Percentiles rank a stretch among this genome's conserved stretches.
Conservation (phyloP, 352 stramenopile species). For the Phytopythium cucurbitacearum region DNA sequence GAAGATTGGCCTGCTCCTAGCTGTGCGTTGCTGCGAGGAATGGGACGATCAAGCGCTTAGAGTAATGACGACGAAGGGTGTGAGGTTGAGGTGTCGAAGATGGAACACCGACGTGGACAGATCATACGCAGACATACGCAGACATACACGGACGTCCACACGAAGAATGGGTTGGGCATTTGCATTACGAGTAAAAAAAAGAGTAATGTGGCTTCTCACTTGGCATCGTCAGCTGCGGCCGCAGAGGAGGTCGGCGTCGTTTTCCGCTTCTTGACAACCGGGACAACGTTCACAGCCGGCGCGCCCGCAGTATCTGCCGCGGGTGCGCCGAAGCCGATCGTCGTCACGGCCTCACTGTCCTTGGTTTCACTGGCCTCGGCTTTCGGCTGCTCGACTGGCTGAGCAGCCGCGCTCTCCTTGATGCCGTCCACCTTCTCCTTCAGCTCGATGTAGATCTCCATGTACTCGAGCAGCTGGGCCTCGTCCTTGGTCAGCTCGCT, state of each 20-base stretch:
- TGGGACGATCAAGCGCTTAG: too few species aligned
- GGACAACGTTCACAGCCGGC: slow-evolving; percentile 57
- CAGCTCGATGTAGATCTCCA: slow-evolving; percentile 84
- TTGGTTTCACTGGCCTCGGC: slow-evolving; percentile 1
- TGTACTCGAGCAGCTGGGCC: slow-evolving; percentile 63
- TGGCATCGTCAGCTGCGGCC: not conserved
- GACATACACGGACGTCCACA: too few species aligned
- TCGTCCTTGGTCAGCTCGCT: slow-evolving; percentile 29
- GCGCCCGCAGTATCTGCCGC: slow-evolving; percentile 10
- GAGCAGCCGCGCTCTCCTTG: slow-evolving; percentile 28
- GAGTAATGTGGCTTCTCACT: slow-evolving; percentile 1
- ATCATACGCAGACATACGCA: too few species aligned
- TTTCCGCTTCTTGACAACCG: slow-evolving; percentile 70
- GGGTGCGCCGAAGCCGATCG: slow-evolving; percentile 58
- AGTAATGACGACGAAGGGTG: too few species aligned
- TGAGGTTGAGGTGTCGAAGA: too few species aligned
- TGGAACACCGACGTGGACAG: too few species aligned
- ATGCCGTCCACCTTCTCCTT: slow-evolving; percentile 85
- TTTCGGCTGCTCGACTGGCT: slow-evolving; percentile 1
- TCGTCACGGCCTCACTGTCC: slow-evolving; percentile 41
- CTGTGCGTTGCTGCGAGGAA: too few species aligned
- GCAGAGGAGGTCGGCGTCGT: slow-evolving; percentile 5
- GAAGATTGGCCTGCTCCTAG: too few species aligned
- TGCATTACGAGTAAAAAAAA: too few species aligned
- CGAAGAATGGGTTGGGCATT: too few species aligned